These are phyloP conservation scores for Ophiognomonia clavigignenti-juglandacearum DNA, from an alignment of 2,329 filamentous ascomycete genomes.

Conservation along the genomic window DNA sequence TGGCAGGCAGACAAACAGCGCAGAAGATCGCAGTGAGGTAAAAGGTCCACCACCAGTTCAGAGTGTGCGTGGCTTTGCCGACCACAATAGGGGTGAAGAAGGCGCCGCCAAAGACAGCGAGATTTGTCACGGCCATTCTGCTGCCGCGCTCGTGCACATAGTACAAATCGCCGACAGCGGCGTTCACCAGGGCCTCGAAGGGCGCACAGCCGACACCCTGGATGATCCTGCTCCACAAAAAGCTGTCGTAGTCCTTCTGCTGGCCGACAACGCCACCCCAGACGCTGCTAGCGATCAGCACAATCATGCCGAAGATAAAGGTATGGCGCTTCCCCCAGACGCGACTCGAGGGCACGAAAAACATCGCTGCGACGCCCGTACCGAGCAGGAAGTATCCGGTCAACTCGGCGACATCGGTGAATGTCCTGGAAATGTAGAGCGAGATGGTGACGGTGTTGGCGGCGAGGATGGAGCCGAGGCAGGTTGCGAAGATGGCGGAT, in stretches of 20 bases:
- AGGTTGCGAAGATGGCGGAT: slow-evolving; percentile 76
- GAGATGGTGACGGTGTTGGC: slow-evolving; percentile 80
- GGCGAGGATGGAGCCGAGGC: slow-evolving; percentile 80
- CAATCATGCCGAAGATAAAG: slow-evolving; percentile 70
- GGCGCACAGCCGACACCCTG: slow-evolving; percentile 85
- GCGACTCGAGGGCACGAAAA: slow-evolving; percentile 82
- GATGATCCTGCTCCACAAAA: slow-evolving; percentile 74
- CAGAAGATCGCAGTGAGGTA: slow-evolving; percentile 84
- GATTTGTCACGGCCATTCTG: slow-evolving; percentile 74
- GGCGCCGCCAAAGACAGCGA: slow-evolving; percentile 52
- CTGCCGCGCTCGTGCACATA: slow-evolving; percentile 81
- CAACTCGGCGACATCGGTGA: slow-evolving; percentile 74
- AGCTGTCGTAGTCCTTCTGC: slow-evolving; percentile 58
- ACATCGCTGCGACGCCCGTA: slow-evolving; percentile 72
- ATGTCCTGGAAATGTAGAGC: slow-evolving; percentile 57
- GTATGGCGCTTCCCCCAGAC: slow-evolving; percentile 92
- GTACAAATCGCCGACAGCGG: slow-evolving; percentile 83
- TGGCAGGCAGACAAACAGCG: slow-evolving; percentile 60
- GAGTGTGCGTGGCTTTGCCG: slow-evolving; percentile 71
- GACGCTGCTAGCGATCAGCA: slow-evolving; percentile 67
- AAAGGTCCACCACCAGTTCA: slow-evolving; percentile 87
- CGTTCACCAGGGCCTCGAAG: slow-evolving; percentile 86
- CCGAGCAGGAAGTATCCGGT: slow-evolving; percentile 87
- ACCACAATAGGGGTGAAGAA: slow-evolving; percentile 81
- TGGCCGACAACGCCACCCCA: slow-evolving; percentile 69